Conservation (phyloP, 176 grass and related monocot species). For the Aegilops tauschii region DNA sequence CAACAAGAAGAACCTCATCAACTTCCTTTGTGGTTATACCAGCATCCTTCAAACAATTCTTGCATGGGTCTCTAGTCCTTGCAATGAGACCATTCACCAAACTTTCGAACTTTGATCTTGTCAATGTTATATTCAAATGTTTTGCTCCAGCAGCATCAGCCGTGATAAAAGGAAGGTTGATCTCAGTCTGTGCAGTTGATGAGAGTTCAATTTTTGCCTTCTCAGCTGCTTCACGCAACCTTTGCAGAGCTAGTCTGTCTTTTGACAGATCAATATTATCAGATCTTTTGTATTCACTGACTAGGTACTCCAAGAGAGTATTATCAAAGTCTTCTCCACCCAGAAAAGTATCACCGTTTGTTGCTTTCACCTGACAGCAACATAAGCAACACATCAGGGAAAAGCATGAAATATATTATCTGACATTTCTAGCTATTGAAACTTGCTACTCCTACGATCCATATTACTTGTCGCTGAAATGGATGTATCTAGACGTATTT, state of each 20-base stretch:
- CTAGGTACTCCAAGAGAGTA: slow-evolving; percentile 35
- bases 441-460: neutral
- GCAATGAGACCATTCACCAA: neutral
- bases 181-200: slow-evolving; percentile 8
- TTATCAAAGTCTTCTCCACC: slow-evolving; percentile 51
- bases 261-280: slow-evolving; percentile 36
- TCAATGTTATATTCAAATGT: slow-evolving; percentile 18
- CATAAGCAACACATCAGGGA: neutral
- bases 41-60: slow-evolving; percentile 21
- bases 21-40: slow-evolving; percentile 13
- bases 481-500: too few relatives aligned
- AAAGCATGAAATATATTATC: neutral
- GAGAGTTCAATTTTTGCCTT: slow-evolving; percentile 21
- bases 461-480: too few relatives aligned
- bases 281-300: slow-evolving; percentile 40
- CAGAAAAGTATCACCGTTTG: slow-evolving; percentile 49
- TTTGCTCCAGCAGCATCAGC: slow-evolving; percentile 15
- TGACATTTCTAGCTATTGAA: neutral
- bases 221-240: slow-evolving; percentile 17
- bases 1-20: slow-evolving; percentile 21
- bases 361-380: slow-evolving; percentile 42
- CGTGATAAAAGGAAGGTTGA: slow-evolving; percentile 15
- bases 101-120: slow-evolving; percentile 21
- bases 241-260: slow-evolving; percentile 14
- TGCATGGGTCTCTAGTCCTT: slow-evolving; percentile 17